Conservation (phyloP, 768 basidiomycete genomes). For the Trametes cingulata region DNA sequence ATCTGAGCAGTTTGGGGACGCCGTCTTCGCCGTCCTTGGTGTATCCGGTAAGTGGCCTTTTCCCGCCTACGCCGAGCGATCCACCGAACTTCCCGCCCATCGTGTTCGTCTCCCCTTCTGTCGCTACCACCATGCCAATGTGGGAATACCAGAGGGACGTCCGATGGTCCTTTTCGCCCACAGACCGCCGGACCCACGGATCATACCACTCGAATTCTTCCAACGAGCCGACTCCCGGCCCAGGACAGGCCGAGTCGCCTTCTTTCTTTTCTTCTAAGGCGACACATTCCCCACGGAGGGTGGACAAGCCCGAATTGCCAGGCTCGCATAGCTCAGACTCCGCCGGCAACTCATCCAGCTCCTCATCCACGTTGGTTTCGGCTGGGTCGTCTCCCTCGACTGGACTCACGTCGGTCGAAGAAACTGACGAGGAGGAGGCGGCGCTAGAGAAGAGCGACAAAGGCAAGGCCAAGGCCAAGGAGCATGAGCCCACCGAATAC, state of each 20-base stretch:
- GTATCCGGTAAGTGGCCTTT: conserved; percentile 13
- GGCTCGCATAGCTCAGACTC: conserved; percentile 6
- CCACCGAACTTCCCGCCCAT: conserved; percentile 33
- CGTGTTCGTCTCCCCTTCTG: conserved; percentile 25
- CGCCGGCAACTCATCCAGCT: conserved; percentile 1
- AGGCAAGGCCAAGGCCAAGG: conserved; percentile 10
- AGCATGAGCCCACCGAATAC: conserved; percentile 20
- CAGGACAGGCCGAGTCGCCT: neutral
- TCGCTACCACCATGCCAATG: conserved; percentile 16
- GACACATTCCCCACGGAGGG: neutral
- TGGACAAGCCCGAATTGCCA: neutral
- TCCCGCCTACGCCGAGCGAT: conserved; percentile 26
- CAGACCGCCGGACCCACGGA: neutral
- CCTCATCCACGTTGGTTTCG: conserved; percentile 14
- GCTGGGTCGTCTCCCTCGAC: conserved; percentile 2
- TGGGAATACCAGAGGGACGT: conserved; percentile 28
- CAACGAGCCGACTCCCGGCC: neutral
- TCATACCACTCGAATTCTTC: neutral
- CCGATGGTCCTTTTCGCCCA: neutral
- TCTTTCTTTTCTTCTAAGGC: neutral
- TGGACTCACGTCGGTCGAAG: conserved; percentile 8
- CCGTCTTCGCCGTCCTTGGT: neutral
- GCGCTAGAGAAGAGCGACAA: neutral
- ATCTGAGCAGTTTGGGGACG: neutral
- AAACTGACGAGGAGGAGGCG: conserved; percentile 2